A percentile compares a stretch with the other conserved stretches of the same genome.
These are phyloP conservation scores for Lactifluus echinatus DNA, from an alignment of 768 basidiomycete genomes.

Conservation along the genomic window DNA sequence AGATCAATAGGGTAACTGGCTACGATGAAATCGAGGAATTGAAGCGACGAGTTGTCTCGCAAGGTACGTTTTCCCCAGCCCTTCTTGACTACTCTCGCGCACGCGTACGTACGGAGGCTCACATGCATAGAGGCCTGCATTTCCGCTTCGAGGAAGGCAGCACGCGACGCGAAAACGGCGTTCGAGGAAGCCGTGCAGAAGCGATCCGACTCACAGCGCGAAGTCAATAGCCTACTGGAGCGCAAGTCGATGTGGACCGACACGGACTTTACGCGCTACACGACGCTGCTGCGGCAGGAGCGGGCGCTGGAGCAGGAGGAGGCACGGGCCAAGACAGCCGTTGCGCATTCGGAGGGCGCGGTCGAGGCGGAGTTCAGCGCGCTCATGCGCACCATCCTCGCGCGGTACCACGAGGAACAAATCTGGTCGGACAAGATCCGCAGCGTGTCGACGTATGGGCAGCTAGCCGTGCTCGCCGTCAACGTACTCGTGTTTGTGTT, in stretches of 20 bases:
- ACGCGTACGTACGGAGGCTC: not conserved
- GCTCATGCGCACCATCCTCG: conserved; percentile 82
- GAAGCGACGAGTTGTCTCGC: conserved; percentile 66
- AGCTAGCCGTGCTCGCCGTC: conserved; percentile 72
- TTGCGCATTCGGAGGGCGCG: conserved; percentile 61
- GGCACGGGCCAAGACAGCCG: conserved; percentile 52
- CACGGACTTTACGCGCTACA: conserved; percentile 78
- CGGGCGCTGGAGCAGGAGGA: conserved; percentile 83
- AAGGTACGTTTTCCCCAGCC: conserved; percentile 47
- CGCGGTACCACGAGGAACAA: conserved; percentile 96
- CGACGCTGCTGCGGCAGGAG: conserved; percentile 82
- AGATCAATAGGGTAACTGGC: conserved; percentile 83
- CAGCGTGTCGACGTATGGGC: conserved; percentile 89
- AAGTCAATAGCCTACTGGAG: conserved; percentile 90
- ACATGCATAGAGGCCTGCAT: conserved; percentile 60
- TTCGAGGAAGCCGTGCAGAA: conserved; percentile 73
- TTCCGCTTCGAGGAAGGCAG: conserved; percentile 52
- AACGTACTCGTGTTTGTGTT: conserved; percentile 87
- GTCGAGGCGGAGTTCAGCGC: conserved; percentile 84
- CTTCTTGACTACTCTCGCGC: not conserved
- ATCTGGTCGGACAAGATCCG: conserved; percentile 99
- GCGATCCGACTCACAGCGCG: conserved; percentile 83
- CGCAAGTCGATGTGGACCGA: conserved; percentile 95
- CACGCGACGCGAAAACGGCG: conserved; percentile 61
- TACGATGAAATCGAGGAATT: conserved; percentile 84